phyloP scores from a whole-genome alignment of 345 rosid genomes.

The Brassica rapa region DNA sequence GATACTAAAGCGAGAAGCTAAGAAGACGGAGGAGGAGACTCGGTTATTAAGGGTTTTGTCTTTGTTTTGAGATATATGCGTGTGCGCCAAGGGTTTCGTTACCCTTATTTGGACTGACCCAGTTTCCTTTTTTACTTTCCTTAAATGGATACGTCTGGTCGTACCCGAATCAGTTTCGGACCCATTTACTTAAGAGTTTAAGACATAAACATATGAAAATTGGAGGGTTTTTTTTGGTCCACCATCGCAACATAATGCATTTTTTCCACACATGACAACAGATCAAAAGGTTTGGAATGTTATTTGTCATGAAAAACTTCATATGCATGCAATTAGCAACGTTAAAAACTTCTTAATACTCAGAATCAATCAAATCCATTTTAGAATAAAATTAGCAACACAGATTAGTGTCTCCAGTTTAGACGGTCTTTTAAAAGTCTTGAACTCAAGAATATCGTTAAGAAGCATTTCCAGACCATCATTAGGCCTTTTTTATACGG shows the following conservation, averaged over 20 bases:
- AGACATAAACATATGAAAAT: background rate
- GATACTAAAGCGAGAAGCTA: background rate
- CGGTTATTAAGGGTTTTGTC: background rate
- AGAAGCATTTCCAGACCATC: background rate
- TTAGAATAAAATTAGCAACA: background rate
- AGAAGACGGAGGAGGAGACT: background rate
- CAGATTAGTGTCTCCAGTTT: background rate
- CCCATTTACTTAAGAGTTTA: background rate
- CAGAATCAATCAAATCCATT: background rate
- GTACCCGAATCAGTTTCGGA: background rate
- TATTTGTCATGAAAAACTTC: background rate
- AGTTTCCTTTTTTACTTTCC: background rate
- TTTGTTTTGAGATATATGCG: slow-evolving; percentile 3
- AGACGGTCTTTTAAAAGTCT: background rate
- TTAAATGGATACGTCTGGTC: background rate
- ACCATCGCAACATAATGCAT: background rate
- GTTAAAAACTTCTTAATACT: background rate
- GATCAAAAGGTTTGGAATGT: background rate
- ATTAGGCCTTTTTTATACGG: background rate
- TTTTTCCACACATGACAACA: background rate
- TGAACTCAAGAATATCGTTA: background rate
- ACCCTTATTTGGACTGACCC: background rate
- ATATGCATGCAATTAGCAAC: background rate
- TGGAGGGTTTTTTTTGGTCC: background rate
- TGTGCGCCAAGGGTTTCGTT: slow-evolving; percentile 11